A percentile compares a stretch with the other conserved stretches of the same genome.
phyloP scores from a whole-genome alignment of 345 rosid genomes.

The Angophora floribunda region DNA sequence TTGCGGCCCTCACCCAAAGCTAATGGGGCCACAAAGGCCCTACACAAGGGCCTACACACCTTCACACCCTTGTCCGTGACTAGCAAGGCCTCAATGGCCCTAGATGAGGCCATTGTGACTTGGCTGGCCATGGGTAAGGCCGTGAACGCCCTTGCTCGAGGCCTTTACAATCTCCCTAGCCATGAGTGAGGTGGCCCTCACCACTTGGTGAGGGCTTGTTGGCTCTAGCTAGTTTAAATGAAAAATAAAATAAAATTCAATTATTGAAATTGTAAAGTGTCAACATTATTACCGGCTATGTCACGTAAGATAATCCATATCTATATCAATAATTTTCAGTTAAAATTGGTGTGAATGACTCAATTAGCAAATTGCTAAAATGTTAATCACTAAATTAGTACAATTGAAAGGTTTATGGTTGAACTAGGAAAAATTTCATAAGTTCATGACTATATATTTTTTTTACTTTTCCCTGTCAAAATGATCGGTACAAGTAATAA shows the following conservation, averaged over 20 bases:
- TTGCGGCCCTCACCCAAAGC: rapidly evolving
- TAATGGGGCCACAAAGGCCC: background rate
- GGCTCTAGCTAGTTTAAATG: background rate
- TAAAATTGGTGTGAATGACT: background rate
- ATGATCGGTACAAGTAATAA: background rate
- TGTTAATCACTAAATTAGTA: background rate
- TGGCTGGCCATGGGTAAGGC: background rate
- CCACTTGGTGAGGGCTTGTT: background rate
- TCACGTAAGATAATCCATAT: background rate
- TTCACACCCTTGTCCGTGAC: background rate
- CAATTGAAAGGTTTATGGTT: no score
- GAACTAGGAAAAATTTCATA: no score
- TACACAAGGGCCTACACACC: background rate
- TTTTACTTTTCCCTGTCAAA: background rate
- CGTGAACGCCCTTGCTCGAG: background rate
- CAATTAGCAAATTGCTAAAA: background rate
- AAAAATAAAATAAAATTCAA: no score
- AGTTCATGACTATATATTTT: background rate
- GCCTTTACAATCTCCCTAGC: no score
- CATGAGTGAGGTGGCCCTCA: no score
- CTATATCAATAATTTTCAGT: no score
- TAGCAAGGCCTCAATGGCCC: background rate
- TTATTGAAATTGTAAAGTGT: background rate
- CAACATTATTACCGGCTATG: background rate
- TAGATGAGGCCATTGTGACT: background rate